Conservation (phyloP, 345 rosid species). For the Kandelia obovata region DNA sequence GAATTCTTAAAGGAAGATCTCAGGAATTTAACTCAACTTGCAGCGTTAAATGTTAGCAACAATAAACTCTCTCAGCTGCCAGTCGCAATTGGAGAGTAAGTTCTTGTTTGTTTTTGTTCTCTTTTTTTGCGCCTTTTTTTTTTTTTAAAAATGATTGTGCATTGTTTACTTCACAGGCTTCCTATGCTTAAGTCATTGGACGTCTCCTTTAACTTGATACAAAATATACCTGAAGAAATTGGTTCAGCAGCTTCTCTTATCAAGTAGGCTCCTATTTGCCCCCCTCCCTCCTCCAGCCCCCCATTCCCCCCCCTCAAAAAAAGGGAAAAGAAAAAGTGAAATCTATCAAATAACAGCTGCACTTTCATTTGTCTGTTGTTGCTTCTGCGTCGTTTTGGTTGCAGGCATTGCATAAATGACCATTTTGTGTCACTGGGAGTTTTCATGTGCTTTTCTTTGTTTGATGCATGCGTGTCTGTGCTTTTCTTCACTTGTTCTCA, state of each 20-base stretch:
- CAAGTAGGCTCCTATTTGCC: slow-evolving; percentile 47
- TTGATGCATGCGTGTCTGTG: too few species aligned
- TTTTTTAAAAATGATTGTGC: background rate
- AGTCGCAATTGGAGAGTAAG: slow-evolving; percentile 80
- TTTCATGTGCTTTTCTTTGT: too few species aligned
- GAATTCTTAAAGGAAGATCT: slow-evolving; percentile 75
- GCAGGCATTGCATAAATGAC: too few species aligned
- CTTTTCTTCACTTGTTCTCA: too few species aligned
- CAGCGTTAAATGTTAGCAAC: slow-evolving; percentile 76
- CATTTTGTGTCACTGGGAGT: too few species aligned
- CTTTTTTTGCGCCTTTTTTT: background rate
- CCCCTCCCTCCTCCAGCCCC: too few species aligned
- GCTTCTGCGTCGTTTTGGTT: too few species aligned
- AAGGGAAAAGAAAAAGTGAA: too few species aligned
- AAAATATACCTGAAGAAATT: slow-evolving; percentile 67
- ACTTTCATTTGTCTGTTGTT: too few species aligned
- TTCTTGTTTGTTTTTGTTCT: slow-evolving; percentile 5
- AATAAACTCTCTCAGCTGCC: slow-evolving; percentile 73
- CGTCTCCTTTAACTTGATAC: slow-evolving; percentile 63
- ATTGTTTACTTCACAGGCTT: slow-evolving; percentile 50
- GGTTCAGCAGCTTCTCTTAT: slow-evolving; percentile 78
- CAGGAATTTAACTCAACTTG: slow-evolving; percentile 55
- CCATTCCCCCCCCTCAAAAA: too few species aligned
- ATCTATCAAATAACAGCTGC: too few species aligned
- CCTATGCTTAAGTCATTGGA: slow-evolving; percentile 73